Percentiles rank a stretch among this genome's conserved stretches.
phyloP scores from a whole-genome alignment of 2,329 filamentous ascomycete species.

The Fonsecaea multimorphosa region DNA sequence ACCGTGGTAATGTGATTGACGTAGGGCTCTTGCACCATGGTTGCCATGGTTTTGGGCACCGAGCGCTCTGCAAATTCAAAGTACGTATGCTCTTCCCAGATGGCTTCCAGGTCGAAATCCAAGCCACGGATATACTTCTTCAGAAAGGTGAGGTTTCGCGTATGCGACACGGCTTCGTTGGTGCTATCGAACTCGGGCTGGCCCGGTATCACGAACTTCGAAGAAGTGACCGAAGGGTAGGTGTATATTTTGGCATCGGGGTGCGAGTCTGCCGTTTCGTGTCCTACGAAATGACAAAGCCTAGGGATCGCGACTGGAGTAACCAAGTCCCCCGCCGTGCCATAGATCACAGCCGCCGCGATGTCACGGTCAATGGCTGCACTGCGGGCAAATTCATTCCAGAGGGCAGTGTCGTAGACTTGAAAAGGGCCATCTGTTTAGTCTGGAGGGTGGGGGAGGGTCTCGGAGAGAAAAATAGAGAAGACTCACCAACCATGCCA shows the following conservation, averaged over 20 bases:
- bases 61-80: slow-evolving; percentile 73
- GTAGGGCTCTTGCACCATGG: slow-evolving; percentile 79
- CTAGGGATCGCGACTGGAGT: slow-evolving; percentile 35
- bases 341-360: slow-evolving; percentile 46
- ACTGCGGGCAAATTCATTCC: slow-evolving; percentile 21
- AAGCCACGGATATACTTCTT: slow-evolving; percentile 69
- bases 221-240: slow-evolving; percentile 54
- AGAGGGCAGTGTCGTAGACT: slow-evolving; percentile 38
- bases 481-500: slow-evolving; percentile 44
- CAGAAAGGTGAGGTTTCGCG: slow-evolving; percentile 68
- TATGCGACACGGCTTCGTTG: slow-evolving; percentile 68
- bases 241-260: slow-evolving; percentile 44
- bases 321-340: slow-evolving; percentile 19
- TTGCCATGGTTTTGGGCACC: slow-evolving; percentile 77
- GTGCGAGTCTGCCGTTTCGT: slow-evolving; percentile 23
- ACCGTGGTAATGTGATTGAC: slow-evolving; percentile 78
- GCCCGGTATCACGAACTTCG: slow-evolving; percentile 58
- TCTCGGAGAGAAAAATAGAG: slow-evolving; percentile 1
- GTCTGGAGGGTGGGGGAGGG: not conserved
- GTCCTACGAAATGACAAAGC: slow-evolving; percentile 43
- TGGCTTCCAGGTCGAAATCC: slow-evolving; percentile 73
- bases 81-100: slow-evolving; percentile 79
- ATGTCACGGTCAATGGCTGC: slow-evolving; percentile 41
- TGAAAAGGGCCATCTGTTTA: not conserved
- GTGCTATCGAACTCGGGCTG: slow-evolving; percentile 59